Conservation (phyloP, 495 filamentous ascomycete species). For the Hyaloscypha finlandica region DNA sequence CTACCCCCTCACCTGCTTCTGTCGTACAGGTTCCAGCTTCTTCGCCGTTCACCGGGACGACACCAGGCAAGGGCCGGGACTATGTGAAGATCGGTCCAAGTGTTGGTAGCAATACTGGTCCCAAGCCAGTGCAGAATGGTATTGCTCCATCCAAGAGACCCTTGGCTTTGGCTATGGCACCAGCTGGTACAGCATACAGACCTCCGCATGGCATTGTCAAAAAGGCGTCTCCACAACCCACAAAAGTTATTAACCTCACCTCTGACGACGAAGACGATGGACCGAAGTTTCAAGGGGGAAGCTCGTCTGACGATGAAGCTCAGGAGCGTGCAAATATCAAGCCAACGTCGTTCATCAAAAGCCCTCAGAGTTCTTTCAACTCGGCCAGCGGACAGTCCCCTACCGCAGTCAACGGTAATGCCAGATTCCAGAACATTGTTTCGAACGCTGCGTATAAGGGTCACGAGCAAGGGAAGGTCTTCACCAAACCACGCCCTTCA, state of each 20-base stretch:
- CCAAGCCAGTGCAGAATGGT: not conserved
- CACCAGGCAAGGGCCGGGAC: constrained; percentile 5
- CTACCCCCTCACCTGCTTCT: constrained; percentile 38
- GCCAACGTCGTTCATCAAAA: constrained; percentile 60
- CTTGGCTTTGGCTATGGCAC: constrained; percentile 59
- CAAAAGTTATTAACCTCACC: constrained; percentile 37
- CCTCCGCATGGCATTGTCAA: constrained; percentile 47
- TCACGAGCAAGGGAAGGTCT: not conserved
- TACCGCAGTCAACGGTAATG: constrained; percentile 22
- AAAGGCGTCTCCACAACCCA: constrained; percentile 29
- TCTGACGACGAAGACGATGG: constrained; percentile 59
- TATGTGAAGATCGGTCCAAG: not conserved
- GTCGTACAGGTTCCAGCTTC: constrained; percentile 78
- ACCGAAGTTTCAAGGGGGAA: constrained; percentile 47
- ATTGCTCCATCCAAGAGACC: constrained; percentile 4
- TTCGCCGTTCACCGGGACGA: constrained; percentile 60
- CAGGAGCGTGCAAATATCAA: constrained; percentile 49
- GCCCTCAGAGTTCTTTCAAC: constrained; percentile 22
- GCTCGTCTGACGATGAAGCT: constrained; percentile 23
- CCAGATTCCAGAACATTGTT: constrained; percentile 25
- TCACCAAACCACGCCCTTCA: not conserved
- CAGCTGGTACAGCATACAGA: constrained; percentile 72
- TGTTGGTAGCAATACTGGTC: not conserved
- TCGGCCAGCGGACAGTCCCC: not conserved
- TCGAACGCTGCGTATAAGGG: constrained; percentile 21